Conservation (phyloP, 2,329 filamentous ascomycete genomes). For the Penicillium sp. region DNA sequence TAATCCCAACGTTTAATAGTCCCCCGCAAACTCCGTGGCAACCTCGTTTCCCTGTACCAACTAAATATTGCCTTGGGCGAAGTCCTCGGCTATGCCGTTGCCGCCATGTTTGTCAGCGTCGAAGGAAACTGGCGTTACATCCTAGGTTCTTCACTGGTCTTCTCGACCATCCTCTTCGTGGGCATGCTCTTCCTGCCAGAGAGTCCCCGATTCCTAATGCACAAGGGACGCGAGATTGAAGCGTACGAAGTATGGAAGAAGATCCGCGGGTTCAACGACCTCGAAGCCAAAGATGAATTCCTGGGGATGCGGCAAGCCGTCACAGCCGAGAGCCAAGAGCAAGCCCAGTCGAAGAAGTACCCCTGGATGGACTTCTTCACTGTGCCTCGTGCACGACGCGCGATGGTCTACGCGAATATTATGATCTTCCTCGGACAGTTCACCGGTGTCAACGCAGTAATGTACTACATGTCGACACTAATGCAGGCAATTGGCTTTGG, state of each 20-base stretch:
- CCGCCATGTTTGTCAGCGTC: constrained; percentile 69
- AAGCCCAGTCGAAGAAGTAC: constrained; percentile 55
- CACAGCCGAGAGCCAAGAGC: constrained; percentile 54
- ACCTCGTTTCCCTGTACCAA: constrained; percentile 71
- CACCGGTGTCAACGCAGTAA: constrained; percentile 67
- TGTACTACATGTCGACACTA: constrained; percentile 69
- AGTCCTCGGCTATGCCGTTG: constrained; percentile 69
- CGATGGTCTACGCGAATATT: constrained; percentile 65
- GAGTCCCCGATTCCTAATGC: constrained; percentile 66
- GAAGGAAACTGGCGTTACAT: constrained; percentile 71
- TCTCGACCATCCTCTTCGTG: constrained; percentile 59
- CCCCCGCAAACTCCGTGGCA: constrained; percentile 64
- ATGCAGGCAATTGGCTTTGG: constrained; percentile 68
- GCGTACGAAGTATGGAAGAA: constrained; percentile 70
- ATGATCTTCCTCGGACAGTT: constrained; percentile 70
- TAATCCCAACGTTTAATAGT: constrained; percentile 39
- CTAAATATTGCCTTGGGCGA: constrained; percentile 74
- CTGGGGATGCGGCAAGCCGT: constrained; percentile 68
- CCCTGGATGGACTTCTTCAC: constrained; percentile 74
- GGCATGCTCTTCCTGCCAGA: constrained; percentile 70
- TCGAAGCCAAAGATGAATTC: constrained; percentile 65
- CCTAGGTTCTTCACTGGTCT: constrained; percentile 67
- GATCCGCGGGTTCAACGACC: constrained; percentile 59
- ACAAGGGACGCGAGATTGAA: constrained; percentile 59
- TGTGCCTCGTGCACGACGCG: constrained; percentile 63